Percentiles rank a stretch among this genome's conserved stretches.
phyloP scores from a whole-genome alignment of 257 asterid species.

The Salvia miltiorrhiza region DNA sequence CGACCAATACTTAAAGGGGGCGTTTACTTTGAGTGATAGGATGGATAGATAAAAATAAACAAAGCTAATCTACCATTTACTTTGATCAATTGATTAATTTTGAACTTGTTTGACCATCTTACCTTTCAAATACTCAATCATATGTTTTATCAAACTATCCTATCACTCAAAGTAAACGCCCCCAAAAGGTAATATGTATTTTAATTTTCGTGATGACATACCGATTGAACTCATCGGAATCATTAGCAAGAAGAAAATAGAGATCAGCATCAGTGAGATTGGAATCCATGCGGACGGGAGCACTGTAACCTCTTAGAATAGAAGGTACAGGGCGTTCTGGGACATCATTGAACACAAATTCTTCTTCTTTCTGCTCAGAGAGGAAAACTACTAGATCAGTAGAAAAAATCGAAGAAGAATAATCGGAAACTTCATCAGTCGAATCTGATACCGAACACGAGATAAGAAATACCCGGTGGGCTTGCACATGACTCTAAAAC shows the following conservation, averaged over 20 bases:
- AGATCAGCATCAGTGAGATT: constrained; percentile 70
- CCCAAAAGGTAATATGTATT: not conserved
- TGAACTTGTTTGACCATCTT: too few species aligned
- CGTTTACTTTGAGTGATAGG: too few species aligned
- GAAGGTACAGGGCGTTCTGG: constrained; percentile 74
- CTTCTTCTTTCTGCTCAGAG: constrained; percentile 67
- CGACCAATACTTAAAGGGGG: not conserved
- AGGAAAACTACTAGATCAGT: constrained; percentile 3
- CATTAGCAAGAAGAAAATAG: constrained; percentile 78
- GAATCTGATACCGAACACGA: not conserved
- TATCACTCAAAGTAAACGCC: too few species aligned
- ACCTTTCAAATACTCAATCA: too few species aligned
- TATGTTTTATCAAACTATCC: too few species aligned
- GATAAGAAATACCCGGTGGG: too few species aligned
- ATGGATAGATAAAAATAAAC: too few species aligned
- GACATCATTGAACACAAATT: constrained; percentile 63
- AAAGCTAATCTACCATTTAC: too few species aligned
- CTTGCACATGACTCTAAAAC: not conserved
- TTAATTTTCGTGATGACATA: constrained; percentile 17
- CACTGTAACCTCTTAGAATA: constrained; percentile 79
- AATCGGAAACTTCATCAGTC: not conserved
- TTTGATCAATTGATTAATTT: too few species aligned
- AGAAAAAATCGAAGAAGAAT: not conserved
- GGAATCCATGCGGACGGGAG: constrained; percentile 76
- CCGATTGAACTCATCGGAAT: constrained; percentile 92